These are phyloP conservation scores for Persicaria maculosa DNA, from an alignment of 148 eudicot species.

Conservation along the genomic window DNA sequence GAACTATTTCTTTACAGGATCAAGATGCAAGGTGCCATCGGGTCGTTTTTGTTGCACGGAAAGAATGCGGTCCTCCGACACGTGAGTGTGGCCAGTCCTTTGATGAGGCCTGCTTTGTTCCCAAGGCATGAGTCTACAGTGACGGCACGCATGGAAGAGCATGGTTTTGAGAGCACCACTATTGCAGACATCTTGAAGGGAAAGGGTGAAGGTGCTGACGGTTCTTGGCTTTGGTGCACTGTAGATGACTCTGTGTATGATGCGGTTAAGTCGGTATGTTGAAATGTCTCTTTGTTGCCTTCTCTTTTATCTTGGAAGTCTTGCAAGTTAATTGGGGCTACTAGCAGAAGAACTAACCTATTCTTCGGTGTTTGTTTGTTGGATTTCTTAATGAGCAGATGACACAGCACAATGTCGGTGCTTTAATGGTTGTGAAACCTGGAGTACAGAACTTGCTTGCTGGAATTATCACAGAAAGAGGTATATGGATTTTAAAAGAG, in stretches of 20 bases:
- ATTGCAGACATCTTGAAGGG: constrained; percentile 73
- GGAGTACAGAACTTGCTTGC: constrained; percentile 75
- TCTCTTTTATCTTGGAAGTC: not conserved
- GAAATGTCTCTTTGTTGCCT: not conserved
- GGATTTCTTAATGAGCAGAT: constrained; percentile 39
- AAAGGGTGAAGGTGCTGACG: constrained; percentile 92
- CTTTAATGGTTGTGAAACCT: constrained; percentile 90
- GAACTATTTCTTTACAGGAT: not conserved
- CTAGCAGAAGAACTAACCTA: not conserved
- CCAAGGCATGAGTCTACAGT: constrained; percentile 59
- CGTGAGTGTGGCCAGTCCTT: constrained; percentile 54
- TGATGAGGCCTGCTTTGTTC: constrained; percentile 44
- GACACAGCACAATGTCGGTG: constrained; percentile 99
- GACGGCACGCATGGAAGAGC: constrained; percentile 64
- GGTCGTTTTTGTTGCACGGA: constrained; percentile 52
- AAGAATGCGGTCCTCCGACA: constrained; percentile 65
- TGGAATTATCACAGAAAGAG: constrained; percentile 97
- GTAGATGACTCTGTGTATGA: constrained; percentile 86
- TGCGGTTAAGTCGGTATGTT: constrained; percentile 88
- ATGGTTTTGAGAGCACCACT: constrained; percentile 94
- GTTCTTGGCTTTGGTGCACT: constrained; percentile 99
- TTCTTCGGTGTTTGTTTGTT: not conserved
- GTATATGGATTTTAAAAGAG: constrained; percentile 20
- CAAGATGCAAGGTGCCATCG: constrained; percentile 68
- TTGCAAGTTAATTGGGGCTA: not conserved